Conservation (phyloP, 78 protist genomes). For the Salpingoeca rosetta region DNA sequence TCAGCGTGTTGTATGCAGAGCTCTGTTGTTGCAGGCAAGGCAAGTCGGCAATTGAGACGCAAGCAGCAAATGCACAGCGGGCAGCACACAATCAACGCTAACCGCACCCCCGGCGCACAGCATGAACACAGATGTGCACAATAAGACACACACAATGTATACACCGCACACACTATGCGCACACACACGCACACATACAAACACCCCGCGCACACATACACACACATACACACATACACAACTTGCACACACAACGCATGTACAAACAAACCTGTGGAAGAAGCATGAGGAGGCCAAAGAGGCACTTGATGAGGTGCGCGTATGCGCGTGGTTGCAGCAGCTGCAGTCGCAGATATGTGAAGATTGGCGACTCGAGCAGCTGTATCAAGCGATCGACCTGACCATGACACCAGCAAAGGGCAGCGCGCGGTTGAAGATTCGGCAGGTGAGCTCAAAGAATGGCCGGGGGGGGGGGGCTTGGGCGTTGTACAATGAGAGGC, state of each 20-base stretch:
- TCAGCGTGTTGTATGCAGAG: too few relatives aligned
- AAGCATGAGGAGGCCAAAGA: slow-evolving; percentile 92
- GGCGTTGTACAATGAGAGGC: too few relatives aligned
- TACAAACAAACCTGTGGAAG: slow-evolving; percentile 73
- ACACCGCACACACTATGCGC: too few relatives aligned
- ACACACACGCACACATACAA: not conserved
- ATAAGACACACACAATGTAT: not conserved
- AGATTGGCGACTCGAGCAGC: slow-evolving; percentile 86
- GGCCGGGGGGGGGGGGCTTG: too few relatives aligned
- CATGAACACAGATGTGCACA: not conserved
- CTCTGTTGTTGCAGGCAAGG: too few relatives aligned
- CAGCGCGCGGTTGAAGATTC: too few relatives aligned
- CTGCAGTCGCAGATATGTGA: slow-evolving; percentile 57
- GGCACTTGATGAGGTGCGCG: slow-evolving; percentile 64
- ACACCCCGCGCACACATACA: not conserved
- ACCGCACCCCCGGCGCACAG: too few relatives aligned
- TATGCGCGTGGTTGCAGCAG: slow-evolving; percentile 57
- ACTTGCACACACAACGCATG: not conserved
- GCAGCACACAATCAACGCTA: too few relatives aligned
- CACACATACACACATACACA: not conserved
- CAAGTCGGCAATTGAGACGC: too few relatives aligned
- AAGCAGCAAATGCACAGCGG: too few relatives aligned
- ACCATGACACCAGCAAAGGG: too few relatives aligned
- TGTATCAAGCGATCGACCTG: slow-evolving; percentile 80
- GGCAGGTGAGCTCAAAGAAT: too few relatives aligned